A percentile compares a stretch with the other conserved stretches of the same genome.
Evolutionary conservation across 352 stramenopile genomes (phyloP).

Genomic region (Phytophthora boehmeriae): DNA sequence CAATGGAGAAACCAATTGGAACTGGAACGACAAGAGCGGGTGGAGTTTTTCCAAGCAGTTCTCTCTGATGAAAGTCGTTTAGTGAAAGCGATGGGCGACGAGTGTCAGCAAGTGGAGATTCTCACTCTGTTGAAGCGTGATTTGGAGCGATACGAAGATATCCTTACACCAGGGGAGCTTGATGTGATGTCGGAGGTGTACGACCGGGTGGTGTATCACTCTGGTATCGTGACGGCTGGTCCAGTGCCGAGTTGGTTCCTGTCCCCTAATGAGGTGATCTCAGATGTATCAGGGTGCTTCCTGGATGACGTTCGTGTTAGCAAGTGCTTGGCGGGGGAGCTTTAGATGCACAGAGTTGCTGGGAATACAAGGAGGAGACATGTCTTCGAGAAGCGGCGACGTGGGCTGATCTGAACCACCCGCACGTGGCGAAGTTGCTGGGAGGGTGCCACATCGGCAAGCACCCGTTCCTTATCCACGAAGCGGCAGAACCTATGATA

Average conservation of each 20-base stretch:
- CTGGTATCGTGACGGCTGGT: conserved; percentile 25
- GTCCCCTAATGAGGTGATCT: conserved; percentile 16
- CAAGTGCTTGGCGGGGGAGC: conserved; percentile 18
- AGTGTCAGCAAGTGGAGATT: conserved; percentile 32
- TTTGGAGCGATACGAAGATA: conserved; percentile 6
- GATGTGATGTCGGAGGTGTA: conserved; percentile 34
- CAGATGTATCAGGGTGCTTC: conserved; percentile 12
- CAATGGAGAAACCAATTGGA: conserved; percentile 20
- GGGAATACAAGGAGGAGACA: conserved; percentile 27
- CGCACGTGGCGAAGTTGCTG: conserved; percentile 35
- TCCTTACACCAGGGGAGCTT: conserved; percentile 24
- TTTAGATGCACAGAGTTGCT: conserved; percentile 14
- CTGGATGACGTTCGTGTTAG: conserved; percentile 29
- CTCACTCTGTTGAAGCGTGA: conserved; percentile 25
- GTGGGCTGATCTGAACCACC: conserved; percentile 36
- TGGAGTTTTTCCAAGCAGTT: conserved; percentile 15
- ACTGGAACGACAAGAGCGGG: conserved; percentile 20
- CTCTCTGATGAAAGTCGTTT: conserved; percentile 16
- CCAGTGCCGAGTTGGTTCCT: conserved; percentile 29
- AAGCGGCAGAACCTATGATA: conserved; percentile 18
- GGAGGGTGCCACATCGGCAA: conserved; percentile 35
- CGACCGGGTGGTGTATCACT: conserved; percentile 14
- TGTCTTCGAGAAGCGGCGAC: conserved; percentile 29
- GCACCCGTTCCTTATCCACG: conserved; percentile 31
- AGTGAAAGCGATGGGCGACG: conserved; percentile 21